Conservation (phyloP, 352 stramenopile genomes). For the Phytopythium delawarense region DNA sequence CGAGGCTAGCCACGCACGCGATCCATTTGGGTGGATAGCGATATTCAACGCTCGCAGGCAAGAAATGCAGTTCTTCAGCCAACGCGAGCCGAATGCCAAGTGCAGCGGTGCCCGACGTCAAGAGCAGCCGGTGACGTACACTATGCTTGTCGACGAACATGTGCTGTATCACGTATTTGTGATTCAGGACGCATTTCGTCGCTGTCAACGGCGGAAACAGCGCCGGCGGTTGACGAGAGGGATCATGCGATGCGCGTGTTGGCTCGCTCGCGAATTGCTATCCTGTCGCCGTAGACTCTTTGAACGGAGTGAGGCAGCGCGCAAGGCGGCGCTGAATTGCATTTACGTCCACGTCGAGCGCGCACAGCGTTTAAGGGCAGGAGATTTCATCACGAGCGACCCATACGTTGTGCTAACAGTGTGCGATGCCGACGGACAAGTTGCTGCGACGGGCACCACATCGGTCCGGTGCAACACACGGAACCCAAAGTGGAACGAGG, state of each 20-base stretch:
- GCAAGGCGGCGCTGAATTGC: slow-evolving; percentile 44
- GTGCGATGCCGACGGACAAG: slow-evolving; percentile 11
- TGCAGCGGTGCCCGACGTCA: slow-evolving; percentile 9
- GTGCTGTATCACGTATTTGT: slow-evolving; percentile 65
- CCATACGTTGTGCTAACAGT: slow-evolving; percentile 53
- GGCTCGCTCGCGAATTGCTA: slow-evolving; percentile 20
- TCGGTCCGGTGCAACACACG: slow-evolving; percentile 44
- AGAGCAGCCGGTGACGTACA: slow-evolving; percentile 33
- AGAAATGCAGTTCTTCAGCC: slow-evolving; percentile 60
- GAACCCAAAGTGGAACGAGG: slow-evolving; percentile 70
- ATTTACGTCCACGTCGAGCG: slow-evolving; percentile 53
- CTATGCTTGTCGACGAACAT: slow-evolving; percentile 47
- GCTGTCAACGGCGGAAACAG: slow-evolving; percentile 16
- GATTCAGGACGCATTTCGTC: slow-evolving; percentile 61
- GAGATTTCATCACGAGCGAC: slow-evolving; percentile 58
- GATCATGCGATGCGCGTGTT: slow-evolving; percentile 24
- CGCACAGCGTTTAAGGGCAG: slow-evolving; percentile 38
- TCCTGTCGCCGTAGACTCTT: slow-evolving; percentile 19
- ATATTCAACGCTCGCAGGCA: slow-evolving; percentile 51
- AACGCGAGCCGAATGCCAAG: slow-evolving; percentile 11
- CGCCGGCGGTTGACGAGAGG: slow-evolving; percentile 25
- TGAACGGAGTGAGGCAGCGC: slow-evolving; percentile 18
- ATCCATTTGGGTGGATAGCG: slow-evolving; percentile 49
- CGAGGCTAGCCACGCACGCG: slow-evolving; percentile 12
- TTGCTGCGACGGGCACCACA: slow-evolving; percentile 41